A percentile compares a stretch with the other conserved stretches of the same genome.
Evolutionary conservation across 371 early-diverging fungal genomes (phyloP).

Genomic region (Syncephalis fuscata): DNA sequence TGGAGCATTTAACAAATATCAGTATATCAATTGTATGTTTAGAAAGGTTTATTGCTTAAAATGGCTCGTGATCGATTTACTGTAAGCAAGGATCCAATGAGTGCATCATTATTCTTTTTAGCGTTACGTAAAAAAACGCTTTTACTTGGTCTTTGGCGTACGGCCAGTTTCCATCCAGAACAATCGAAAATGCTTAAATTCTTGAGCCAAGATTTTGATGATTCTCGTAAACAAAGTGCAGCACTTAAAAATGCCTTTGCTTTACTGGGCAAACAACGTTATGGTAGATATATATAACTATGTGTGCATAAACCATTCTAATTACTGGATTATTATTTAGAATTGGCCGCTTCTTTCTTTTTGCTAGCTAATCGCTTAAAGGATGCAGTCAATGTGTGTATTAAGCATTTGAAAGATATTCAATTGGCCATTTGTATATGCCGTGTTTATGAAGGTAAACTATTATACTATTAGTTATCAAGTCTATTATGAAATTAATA

Average conservation of each 20-base stretch:
- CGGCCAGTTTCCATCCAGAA: conserved; percentile 67
- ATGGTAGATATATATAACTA: conserved; percentile 27
- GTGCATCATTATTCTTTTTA: conserved; percentile 71
- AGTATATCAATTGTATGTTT: neutral
- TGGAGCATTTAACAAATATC: neutral
- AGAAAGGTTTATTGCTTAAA: conserved; percentile 11
- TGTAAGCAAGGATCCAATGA: conserved; percentile 60
- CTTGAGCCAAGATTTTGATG: conserved; percentile 74
- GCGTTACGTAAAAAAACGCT: conserved; percentile 74
- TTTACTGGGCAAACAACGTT: conserved; percentile 85
- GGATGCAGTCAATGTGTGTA: conserved; percentile 84
- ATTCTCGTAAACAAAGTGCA: conserved; percentile 75
- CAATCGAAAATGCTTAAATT: conserved; percentile 75
- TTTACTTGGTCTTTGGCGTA: conserved; percentile 77
- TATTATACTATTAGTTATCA: neutral
- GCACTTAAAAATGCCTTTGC: conserved; percentile 96
- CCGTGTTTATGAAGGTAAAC: conserved; percentile 69
- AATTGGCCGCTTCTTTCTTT: conserved; percentile 91
- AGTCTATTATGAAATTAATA: too few species aligned
- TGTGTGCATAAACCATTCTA: neutral
- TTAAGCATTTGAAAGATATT: conserved; percentile 75
- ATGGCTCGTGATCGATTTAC: conserved; percentile 82
- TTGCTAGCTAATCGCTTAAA: conserved; percentile 65
- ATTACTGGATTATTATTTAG: conserved; percentile 12
- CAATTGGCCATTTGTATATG: conserved; percentile 84